Conservation (phyloP, 257 asterid genomes). For the Coffea canephora region DNA sequence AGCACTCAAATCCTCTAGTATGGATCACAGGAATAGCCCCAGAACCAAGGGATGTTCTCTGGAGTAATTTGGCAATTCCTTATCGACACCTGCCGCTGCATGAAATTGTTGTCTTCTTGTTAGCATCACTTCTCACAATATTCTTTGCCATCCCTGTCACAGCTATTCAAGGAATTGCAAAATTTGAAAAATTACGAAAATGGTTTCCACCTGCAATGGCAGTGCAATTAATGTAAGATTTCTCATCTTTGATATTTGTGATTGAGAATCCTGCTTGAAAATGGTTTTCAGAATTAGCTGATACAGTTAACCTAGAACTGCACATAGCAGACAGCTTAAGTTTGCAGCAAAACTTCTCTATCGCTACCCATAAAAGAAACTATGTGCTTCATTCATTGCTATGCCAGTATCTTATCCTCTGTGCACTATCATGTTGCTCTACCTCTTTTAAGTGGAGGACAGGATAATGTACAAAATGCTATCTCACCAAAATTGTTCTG, state of each 20-base stretch:
- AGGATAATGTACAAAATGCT: neutral
- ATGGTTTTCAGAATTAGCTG: neutral
- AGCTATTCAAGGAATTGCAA: constrained; percentile 90
- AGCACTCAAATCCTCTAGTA: constrained; percentile 64
- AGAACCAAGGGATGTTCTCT: constrained; percentile 86
- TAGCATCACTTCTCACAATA: constrained; percentile 69
- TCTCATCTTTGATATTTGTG: constrained; percentile 2
- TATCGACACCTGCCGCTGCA: constrained; percentile 54
- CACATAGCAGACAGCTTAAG: too few species aligned
- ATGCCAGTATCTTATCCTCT: neutral
- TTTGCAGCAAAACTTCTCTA: too few species aligned
- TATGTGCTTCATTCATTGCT: too few species aligned
- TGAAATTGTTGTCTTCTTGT: constrained; percentile 51
- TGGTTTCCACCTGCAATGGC: constrained; percentile 99
- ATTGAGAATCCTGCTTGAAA: neutral
- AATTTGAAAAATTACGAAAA: constrained; percentile 61
- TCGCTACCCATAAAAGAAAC: too few species aligned
- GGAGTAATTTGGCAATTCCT: constrained; percentile 70
- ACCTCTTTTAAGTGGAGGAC: neutral
- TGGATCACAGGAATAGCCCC: constrained; percentile 97
- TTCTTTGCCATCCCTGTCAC: constrained; percentile 94
- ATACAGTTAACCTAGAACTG: neutral
- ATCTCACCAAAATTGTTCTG: neutral
- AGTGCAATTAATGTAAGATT: constrained; percentile 70
- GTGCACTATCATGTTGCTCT: neutral